Evolutionary conservation across 805 yeast species (phyloP).

Genomic region (Cyberlindnera misumaiensis): DNA sequence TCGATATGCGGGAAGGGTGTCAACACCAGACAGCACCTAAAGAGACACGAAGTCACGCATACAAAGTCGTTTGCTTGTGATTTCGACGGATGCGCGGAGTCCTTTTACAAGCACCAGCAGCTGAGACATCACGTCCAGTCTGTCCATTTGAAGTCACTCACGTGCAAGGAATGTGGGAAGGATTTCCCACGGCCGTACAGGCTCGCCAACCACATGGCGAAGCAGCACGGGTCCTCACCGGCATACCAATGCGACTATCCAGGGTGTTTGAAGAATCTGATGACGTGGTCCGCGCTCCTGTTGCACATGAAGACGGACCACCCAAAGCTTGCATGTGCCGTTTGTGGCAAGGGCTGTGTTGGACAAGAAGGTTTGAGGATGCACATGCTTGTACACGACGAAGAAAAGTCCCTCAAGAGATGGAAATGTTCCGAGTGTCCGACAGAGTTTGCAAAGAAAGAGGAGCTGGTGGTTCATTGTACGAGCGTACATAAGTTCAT

Average conservation of each 20-base stretch:
- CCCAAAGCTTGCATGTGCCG: slow-evolving; percentile 55
- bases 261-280: slow-evolving; percentile 54
- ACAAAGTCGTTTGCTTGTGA: slow-evolving; percentile 57
- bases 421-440: slow-evolving; percentile 65
- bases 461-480: slow-evolving; percentile 52
- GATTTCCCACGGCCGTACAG: slow-evolving; percentile 57
- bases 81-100: slow-evolving; percentile 53
- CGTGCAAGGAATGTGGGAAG: slow-evolving; percentile 59
- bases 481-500: slow-evolving; percentile 31
- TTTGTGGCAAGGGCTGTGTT: slow-evolving; percentile 67
- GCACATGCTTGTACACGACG: slow-evolving; percentile 72
- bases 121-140: slow-evolving; percentile 63
- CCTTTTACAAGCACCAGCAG: slow-evolving; percentile 71
- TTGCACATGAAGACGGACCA: slow-evolving; percentile 67
- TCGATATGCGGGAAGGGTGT: slow-evolving; percentile 76
- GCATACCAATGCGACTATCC: slow-evolving; percentile 56
- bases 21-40: slow-evolving; percentile 71
- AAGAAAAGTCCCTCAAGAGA: slow-evolving; percentile 26
- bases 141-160: slow-evolving; percentile 49
- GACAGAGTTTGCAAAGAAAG: slow-evolving; percentile 47
- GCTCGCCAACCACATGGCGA: slow-evolving; percentile 58
- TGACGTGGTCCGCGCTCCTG: slow-evolving; percentile 69
- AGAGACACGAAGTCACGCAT: slow-evolving; percentile 80
- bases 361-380: slow-evolving; percentile 63
- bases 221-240: slow-evolving; percentile 52